A percentile compares a stretch with the other conserved stretches of the same genome.
These are phyloP conservation scores for Marvania coccoides DNA, from an alignment of 139 green algal species.

Conservation along the genomic window DNA sequence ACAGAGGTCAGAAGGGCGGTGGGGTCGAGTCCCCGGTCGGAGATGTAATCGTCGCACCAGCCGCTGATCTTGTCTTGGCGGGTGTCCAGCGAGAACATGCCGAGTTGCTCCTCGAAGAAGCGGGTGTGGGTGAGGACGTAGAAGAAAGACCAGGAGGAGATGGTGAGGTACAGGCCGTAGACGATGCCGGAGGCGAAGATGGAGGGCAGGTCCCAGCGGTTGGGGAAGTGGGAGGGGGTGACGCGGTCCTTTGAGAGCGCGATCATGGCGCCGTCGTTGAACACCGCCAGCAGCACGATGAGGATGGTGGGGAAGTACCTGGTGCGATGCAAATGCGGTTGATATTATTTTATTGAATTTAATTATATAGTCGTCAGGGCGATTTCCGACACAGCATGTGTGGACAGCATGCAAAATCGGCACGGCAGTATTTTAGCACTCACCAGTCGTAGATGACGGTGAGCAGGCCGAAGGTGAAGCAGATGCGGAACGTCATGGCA, in stretches of 20 bases:
- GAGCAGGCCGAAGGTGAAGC: slow-evolving; percentile 80
- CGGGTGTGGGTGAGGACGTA: slow-evolving; percentile 44
- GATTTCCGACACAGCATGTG: not conserved
- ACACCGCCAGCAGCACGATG: slow-evolving; percentile 80
- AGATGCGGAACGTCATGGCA: slow-evolving; percentile 82
- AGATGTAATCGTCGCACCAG: slow-evolving; percentile 32
- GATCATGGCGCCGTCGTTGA: slow-evolving; percentile 88
- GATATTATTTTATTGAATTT: not conserved
- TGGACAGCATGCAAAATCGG: not conserved
- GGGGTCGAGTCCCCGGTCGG: not conserved
- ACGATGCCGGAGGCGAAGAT: slow-evolving; percentile 74
- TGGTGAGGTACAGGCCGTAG: slow-evolving; percentile 72
- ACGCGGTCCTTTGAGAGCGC: slow-evolving; percentile 75
- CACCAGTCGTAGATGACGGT: slow-evolving; percentile 78
- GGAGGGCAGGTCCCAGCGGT: slow-evolving; percentile 64
- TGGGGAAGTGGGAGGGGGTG: slow-evolving; percentile 42
- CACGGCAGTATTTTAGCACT: not conserved
- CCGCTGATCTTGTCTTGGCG: slow-evolving; percentile 8
- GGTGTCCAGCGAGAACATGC: slow-evolving; percentile 51
- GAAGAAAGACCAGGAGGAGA: slow-evolving; percentile 62
- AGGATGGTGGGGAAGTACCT: slow-evolving; percentile 64
- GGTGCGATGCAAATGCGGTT: not conserved
- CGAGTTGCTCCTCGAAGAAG: slow-evolving; percentile 53
- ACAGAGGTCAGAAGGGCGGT: not conserved
- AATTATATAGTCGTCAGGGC: too few relatives aligned